Evolutionary conservation across 352 stramenopile genomes (phyloP), one percentile per base, ranked within the genome.

Genomic region (Pythium angustatum): DNA sequence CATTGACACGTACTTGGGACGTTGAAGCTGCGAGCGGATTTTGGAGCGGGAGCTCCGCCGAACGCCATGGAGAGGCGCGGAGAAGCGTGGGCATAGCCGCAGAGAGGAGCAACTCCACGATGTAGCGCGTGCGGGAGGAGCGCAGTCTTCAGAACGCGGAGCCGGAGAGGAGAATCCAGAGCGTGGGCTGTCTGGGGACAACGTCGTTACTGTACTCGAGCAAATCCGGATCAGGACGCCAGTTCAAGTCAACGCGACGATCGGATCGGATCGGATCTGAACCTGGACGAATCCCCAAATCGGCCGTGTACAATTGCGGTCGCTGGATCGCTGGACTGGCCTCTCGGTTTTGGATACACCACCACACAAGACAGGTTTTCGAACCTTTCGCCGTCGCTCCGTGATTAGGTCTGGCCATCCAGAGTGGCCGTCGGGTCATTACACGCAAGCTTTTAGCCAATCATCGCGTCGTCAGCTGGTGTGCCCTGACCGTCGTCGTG

Each of bases 281-380:
- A 5, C 40, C 40, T n/a, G n/a, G n/a, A n/a, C n/a, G n/a, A n/a
- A n/a, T n/a, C n/a, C n/a, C n/a, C n/a, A n/a, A n/a, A n/a, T n/a
- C n/a, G n/a, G n/a, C n/a, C n/a, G n/a, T n/a, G n/a, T n/a, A n/a
- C n/a, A n/a, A n/a, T 4, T 1, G 34, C 24, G 10, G 52, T 59
- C 52, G 52, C 54, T 47, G 36, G 34, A 48, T 58, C 34, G 49
- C 52, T 19, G 33, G 41, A 67, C 60, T 67, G 60, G 60, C 51
- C 50, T 67, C 49, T 51, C 19, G 60, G 61, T 57, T 38, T 31
- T 55, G 38, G 50, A 54, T 58, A 44, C 58, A 52, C 15, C 44
- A 31, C 36, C 11, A 27, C 10, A 22, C 47, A 24, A 11, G 21
- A 12, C 10, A 10, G 9, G 5, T 38, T 41, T 54, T 54, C 48